Conservation (phyloP, 2,329 filamentous ascomycete species). For the Zasmidium citrigriseum region DNA sequence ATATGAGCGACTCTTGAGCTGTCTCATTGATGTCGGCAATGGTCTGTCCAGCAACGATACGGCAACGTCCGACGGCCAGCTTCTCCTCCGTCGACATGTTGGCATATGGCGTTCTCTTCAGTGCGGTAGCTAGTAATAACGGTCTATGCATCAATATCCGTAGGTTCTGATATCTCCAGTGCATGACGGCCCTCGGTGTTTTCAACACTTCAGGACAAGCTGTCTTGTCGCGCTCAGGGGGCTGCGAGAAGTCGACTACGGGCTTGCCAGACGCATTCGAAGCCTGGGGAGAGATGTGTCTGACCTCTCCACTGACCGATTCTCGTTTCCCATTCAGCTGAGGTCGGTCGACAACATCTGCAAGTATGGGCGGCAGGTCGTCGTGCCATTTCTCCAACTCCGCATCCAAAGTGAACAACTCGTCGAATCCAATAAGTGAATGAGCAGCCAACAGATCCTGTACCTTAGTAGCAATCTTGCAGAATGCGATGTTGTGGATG, state of each 20-base stretch:
- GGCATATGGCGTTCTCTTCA: conserved; percentile 53
- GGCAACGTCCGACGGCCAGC: conserved; percentile 67
- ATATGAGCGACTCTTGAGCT: conserved; percentile 72
- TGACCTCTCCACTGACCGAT: conserved; percentile 6
- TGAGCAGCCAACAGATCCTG: conserved; percentile 73
- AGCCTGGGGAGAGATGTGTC: conserved; percentile 11
- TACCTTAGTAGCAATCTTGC: conserved; percentile 74
- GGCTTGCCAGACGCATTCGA: conserved; percentile 15
- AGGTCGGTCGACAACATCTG: conserved; percentile 17
- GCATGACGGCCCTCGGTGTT: conserved; percentile 72
- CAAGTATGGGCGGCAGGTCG: conserved; percentile 58
- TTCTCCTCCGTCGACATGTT: conserved; percentile 64
- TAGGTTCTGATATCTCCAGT: conserved; percentile 79
- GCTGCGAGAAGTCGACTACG: conserved; percentile 58
- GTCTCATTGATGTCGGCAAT: conserved; percentile 72
- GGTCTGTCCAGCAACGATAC: conserved; percentile 67
- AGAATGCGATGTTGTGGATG: conserved; percentile 76
- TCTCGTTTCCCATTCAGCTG: conserved; percentile 8
- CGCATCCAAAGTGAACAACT: conserved; percentile 66
- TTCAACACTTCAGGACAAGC: conserved; percentile 67
- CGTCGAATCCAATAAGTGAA: conserved; percentile 65
- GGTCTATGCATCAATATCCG: conserved; percentile 75
- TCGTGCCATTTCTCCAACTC: conserved; percentile 74
- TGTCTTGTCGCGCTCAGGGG: conserved; percentile 53
- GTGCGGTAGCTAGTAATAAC: conserved; percentile 65